Evolutionary conservation across 371 early-diverging fungal species (phyloP).

Genomic region (Rhizopus microsporus): DNA sequence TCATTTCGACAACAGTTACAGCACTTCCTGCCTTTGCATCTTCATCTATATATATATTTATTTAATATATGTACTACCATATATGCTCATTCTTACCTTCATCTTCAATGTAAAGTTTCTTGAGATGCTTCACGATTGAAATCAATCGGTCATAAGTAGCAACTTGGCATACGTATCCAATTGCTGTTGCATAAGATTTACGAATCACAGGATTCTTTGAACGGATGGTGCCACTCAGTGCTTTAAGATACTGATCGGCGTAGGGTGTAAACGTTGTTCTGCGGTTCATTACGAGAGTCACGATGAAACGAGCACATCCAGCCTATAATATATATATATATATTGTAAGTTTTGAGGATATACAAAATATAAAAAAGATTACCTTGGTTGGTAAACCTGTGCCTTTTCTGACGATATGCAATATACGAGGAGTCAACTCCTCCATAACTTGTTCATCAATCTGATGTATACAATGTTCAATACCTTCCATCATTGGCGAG

Average conservation of each 20-base stretch:
- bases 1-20: slow-evolving; percentile 74
- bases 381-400: slow-evolving; percentile 91
- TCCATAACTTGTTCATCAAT: slow-evolving; percentile 71
- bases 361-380: slow-evolving; percentile 20
- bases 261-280: slow-evolving; percentile 57
- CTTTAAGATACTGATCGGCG: slow-evolving; percentile 73
- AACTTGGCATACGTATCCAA: slow-evolving; percentile 77
- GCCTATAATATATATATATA: slow-evolving; percentile 55
- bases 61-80: not conserved
- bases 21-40: slow-evolving; percentile 74
- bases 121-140: slow-evolving; percentile 69
- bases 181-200: slow-evolving; percentile 83
- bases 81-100: slow-evolving; percentile 41
- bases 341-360: not conserved
- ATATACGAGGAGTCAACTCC: slow-evolving; percentile 66
- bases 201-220: slow-evolving; percentile 82
- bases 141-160: slow-evolving; percentile 59
- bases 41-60: slow-evolving; percentile 56
- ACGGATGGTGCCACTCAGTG: slow-evolving; percentile 71
- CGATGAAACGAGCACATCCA: slow-evolving; percentile 86
- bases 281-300: slow-evolving; percentile 70
- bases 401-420: slow-evolving; percentile 76
- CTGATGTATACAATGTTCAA: slow-evolving; percentile 77
- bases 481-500: slow-evolving; percentile 86
- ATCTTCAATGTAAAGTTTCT: slow-evolving; percentile 72